These are phyloP conservation scores for Bremia lactucae DNA, from an alignment of 352 stramenopile genomes.

Conservation along the genomic window DNA sequence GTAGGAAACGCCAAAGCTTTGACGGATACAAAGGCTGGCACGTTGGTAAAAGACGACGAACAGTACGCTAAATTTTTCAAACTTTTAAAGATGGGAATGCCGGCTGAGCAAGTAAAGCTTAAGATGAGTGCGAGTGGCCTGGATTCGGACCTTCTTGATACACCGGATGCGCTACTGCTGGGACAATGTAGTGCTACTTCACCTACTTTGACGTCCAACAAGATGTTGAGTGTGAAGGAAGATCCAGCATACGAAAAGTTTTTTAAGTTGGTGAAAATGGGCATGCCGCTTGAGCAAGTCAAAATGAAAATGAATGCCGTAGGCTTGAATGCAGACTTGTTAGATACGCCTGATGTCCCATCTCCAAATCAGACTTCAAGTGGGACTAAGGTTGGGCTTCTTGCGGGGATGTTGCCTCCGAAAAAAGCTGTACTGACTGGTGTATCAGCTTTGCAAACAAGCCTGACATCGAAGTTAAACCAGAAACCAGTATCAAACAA, in stretches of 20 bases:
- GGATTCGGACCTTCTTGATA: conserved; percentile 87
- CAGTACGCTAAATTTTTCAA: conserved; percentile 94
- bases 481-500: conserved; percentile 36
- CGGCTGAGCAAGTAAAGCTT: conserved; percentile 88
- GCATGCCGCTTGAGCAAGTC: conserved; percentile 84
- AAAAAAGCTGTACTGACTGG: conserved; percentile 64
- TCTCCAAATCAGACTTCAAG: conserved; percentile 50
- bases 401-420: conserved; percentile 47
- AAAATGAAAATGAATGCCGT: conserved; percentile 88
- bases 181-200: conserved; percentile 23
- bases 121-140: conserved; percentile 91
- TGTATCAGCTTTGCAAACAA: conserved; percentile 46
- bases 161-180: conserved; percentile 69
- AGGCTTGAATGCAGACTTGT: conserved; percentile 45
- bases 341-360: conserved; percentile 63
- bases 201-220: background rate
- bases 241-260: conserved; percentile 91
- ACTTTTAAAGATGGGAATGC: conserved; percentile 92
- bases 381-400: conserved; percentile 14
- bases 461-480: conserved; percentile 39
- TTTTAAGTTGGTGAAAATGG: conserved; percentile 91
- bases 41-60: conserved; percentile 61
- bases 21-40: conserved; percentile 5
- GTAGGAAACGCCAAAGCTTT: background rate
- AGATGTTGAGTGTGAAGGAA: conserved; percentile 80